phyloP scores from a whole-genome alignment of 148 eudicot genomes.

The Agrostemma githago region DNA sequence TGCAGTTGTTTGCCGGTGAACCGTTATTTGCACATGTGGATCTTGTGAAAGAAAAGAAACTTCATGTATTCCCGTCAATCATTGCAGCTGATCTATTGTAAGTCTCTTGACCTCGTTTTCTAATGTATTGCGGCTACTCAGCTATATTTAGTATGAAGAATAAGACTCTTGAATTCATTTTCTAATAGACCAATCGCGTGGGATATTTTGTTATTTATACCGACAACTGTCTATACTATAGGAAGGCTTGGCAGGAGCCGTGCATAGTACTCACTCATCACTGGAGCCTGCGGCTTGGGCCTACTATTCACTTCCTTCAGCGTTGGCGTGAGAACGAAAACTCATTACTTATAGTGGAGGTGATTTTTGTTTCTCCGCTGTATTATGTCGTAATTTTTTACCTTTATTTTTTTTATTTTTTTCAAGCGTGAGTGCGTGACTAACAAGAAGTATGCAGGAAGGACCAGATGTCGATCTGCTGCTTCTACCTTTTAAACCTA shows the following conservation, averaged over 20 bases:
- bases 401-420: background rate
- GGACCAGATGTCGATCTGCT: conserved; percentile 53
- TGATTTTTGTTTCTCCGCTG: conserved; percentile 18
- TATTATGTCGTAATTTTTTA: background rate
- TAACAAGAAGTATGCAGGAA: conserved; percentile 37
- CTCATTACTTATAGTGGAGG: conserved; percentile 86
- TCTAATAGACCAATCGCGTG: background rate
- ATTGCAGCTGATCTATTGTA: conserved; percentile 59
- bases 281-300: conserved; percentile 89
- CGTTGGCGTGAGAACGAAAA: conserved; percentile 70
- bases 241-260: conserved; percentile 84
- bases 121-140: background rate
- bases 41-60: conserved; percentile 63
- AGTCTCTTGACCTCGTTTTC: conserved; percentile 17
- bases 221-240: conserved; percentile 27
- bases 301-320: conserved; percentile 82
- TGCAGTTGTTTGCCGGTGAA: conserved; percentile 77
- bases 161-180: background rate
- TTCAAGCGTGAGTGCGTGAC: conserved; percentile 1
- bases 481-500: conserved; percentile 75
- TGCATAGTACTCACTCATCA: conserved; percentile 88
- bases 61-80: conserved; percentile 56
- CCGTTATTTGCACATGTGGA: conserved; percentile 65
- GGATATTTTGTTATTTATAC: background rate
- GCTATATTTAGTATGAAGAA: background rate